phyloP scores from a whole-genome alignment of 495 filamentous ascomycete species.

The Glonium stellatum region DNA sequence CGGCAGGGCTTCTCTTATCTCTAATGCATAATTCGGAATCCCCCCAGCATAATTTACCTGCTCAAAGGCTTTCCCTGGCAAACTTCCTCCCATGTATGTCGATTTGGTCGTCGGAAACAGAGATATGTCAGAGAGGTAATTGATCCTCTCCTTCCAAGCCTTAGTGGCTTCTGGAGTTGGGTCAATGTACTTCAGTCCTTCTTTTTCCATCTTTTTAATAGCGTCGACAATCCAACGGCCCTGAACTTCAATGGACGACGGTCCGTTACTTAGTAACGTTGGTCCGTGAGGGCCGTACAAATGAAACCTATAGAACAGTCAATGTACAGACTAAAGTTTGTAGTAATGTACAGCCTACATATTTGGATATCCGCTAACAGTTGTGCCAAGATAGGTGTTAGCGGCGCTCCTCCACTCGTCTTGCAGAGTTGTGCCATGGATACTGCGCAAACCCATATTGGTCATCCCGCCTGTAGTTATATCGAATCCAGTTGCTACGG shows the following conservation, averaged over 20 bases:
- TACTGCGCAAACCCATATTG: conserved; percentile 41
- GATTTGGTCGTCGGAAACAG: conserved; percentile 34
- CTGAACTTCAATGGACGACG: conserved; percentile 44
- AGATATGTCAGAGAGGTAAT: conserved; percentile 18
- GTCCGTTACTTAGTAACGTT: conserved; percentile 48
- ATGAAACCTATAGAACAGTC: too few relatives aligned
- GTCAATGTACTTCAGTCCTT: conserved; percentile 38
- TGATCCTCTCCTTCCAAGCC: conserved; percentile 38
- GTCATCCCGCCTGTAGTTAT: conserved; percentile 46
- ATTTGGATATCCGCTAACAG: conserved; percentile 45
- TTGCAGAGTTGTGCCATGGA: conserved; percentile 35
- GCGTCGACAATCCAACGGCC: conserved; percentile 46
- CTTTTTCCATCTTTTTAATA: conserved; percentile 38
- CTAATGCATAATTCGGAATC: conserved; percentile 34
- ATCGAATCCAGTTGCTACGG: conserved; percentile 51
- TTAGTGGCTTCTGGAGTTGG: conserved; percentile 35
- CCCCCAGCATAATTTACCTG: conserved; percentile 42
- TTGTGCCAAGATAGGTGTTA: conserved; percentile 46
- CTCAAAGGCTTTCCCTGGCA: conserved; percentile 46
- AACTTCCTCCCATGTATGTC: conserved; percentile 48
- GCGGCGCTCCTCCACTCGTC: conserved; percentile 46
- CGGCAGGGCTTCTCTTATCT: conserved; percentile 33
- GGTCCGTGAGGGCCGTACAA: conserved; percentile 45
- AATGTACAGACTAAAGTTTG: too few relatives aligned
- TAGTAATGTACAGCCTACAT: too few relatives aligned